phyloP scores from a whole-genome alignment of 2,329 filamentous ascomycete species.

The Plectosphaerella sp. region DNA sequence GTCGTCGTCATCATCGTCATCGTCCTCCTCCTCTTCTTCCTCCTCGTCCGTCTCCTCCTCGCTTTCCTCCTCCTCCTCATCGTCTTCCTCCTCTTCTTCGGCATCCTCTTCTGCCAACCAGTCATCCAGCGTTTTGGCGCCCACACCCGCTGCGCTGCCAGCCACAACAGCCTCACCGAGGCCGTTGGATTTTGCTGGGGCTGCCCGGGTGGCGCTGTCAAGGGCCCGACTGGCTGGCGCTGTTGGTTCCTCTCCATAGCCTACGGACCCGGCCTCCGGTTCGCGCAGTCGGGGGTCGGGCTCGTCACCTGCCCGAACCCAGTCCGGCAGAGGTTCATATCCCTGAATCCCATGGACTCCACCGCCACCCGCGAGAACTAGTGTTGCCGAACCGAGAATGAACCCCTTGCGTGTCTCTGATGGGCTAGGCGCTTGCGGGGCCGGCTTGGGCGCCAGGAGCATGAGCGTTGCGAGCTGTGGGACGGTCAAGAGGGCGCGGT shows the following conservation, averaged over 20 bases:
- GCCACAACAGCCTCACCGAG: constrained; percentile 12
- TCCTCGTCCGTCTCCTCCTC: constrained; percentile 46
- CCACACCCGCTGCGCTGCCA: constrained; percentile 21
- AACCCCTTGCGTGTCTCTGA: constrained; percentile 78
- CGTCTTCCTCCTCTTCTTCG: constrained; percentile 51
- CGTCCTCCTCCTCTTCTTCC: constrained; percentile 46
- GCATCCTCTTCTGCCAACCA: constrained; percentile 77
- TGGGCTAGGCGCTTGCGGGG: constrained; percentile 84
- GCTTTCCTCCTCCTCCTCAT: constrained; percentile 43
- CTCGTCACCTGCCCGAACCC: constrained; percentile 77
- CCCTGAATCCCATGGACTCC: constrained; percentile 71
- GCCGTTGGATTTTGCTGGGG: constrained; percentile 44
- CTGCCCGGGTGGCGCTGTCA: constrained; percentile 46
- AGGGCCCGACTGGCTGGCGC: constrained; percentile 60
- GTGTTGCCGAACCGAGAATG: constrained; percentile 76
- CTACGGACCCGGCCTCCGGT: constrained; percentile 34
- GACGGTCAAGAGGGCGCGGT: constrained; percentile 75
- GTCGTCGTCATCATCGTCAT: constrained; percentile 44
- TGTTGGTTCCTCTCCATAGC: constrained; percentile 33
- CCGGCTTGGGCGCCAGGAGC: constrained; percentile 88
- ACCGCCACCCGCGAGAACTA: constrained; percentile 75
- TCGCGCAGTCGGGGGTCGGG: constrained; percentile 73
- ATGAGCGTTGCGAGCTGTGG: constrained; percentile 88
- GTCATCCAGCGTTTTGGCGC: constrained; percentile 81
- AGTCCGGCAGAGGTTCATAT: constrained; percentile 75